phyloP scores from a whole-genome alignment of 495 filamentous ascomycete species.

The Penicillium lagena region DNA sequence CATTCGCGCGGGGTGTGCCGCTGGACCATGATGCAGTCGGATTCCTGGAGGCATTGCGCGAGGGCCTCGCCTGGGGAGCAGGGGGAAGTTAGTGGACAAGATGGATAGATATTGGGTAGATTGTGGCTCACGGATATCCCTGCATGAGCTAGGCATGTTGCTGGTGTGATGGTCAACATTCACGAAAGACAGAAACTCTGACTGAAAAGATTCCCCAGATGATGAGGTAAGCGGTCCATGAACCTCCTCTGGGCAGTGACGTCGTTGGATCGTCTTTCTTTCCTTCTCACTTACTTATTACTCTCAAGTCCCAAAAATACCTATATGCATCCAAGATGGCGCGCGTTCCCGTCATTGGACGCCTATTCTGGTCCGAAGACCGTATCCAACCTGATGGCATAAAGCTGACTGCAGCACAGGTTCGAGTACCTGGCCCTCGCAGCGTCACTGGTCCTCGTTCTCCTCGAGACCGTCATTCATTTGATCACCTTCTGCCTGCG shows the following conservation, averaged over 20 bases:
- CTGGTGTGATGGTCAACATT: neutral
- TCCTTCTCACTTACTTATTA: neutral
- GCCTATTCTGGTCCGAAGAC: constrained; percentile 60
- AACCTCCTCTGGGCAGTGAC: constrained; percentile 20
- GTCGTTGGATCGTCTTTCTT: constrained; percentile 11
- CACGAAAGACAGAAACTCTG: constrained; percentile 10
- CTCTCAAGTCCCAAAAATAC: neutral
- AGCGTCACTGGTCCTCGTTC: constrained; percentile 72
- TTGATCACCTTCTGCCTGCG: constrained; percentile 87
- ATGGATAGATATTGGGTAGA: neutral
- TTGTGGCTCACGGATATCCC: constrained; percentile 75
- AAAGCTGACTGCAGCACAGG: constrained; percentile 27
- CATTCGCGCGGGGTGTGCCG: constrained; percentile 84
- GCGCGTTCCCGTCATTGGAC: constrained; percentile 75
- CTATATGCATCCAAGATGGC: constrained; percentile 43
- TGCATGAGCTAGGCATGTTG: constrained; percentile 91
- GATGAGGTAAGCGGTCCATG: constrained; percentile 38
- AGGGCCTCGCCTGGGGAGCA: constrained; percentile 71
- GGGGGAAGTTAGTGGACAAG: constrained; percentile 7
- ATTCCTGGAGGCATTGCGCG: constrained; percentile 88
- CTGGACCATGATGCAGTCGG: constrained; percentile 89
- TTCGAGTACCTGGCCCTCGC: constrained; percentile 82
- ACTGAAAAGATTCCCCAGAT: constrained; percentile 9
- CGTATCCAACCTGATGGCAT: neutral
- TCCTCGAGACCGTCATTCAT: constrained; percentile 73